Percentiles rank a stretch among this genome's conserved stretches.
Evolutionary conservation across 495 filamentous ascomycete genomes (phyloP).

Genomic region (Aspergillus saccharolyticus): DNA sequence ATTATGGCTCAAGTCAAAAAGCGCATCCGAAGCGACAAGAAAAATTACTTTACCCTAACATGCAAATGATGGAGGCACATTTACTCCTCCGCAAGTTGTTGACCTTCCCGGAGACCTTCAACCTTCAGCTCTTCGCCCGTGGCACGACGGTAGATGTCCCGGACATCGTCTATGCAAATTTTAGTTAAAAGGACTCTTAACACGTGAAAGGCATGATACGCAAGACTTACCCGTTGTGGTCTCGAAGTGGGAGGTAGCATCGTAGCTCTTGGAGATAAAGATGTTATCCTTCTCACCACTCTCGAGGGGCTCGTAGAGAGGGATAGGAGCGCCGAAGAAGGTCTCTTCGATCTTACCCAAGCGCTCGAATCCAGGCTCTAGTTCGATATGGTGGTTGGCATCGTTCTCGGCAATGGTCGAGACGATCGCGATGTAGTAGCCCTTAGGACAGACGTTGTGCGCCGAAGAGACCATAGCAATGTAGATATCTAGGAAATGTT

Average conservation of each 20-base stretch:
- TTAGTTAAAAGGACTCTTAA: neutral
- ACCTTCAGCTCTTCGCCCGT: constrained; percentile 81
- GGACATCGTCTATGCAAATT: constrained; percentile 67
- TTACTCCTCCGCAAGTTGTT: constrained; percentile 48
- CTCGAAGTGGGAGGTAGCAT: constrained; percentile 96
- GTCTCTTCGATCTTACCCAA: constrained; percentile 94
- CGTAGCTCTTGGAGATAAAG: constrained; percentile 98
- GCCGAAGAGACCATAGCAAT: constrained; percentile 92
- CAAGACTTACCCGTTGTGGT: constrained; percentile 61
- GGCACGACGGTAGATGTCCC: constrained; percentile 84
- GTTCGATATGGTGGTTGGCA: constrained; percentile 91
- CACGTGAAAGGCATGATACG: neutral
- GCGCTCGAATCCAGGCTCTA: constrained; percentile 88
- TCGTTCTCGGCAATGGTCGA: constrained; percentile 91
- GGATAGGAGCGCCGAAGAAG: constrained; percentile 89
- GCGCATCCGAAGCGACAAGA: constrained; percentile 25
- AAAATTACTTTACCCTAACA: constrained; percentile 25
- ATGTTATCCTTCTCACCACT: constrained; percentile 84
- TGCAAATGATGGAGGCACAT: constrained; percentile 7
- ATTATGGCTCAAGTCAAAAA: constrained; percentile 28
- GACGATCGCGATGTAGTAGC: constrained; percentile 97
- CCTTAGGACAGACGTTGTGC: constrained; percentile 98
- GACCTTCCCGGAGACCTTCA: constrained; percentile 50
- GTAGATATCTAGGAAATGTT: constrained; percentile 81
- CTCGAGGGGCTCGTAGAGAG: constrained; percentile 87